A percentile compares a stretch with the other conserved stretches of the same genome.
These are phyloP conservation scores for Mycogone perniciosa DNA, from an alignment of 2,329 filamentous ascomycete species.

Conservation along the genomic window DNA sequence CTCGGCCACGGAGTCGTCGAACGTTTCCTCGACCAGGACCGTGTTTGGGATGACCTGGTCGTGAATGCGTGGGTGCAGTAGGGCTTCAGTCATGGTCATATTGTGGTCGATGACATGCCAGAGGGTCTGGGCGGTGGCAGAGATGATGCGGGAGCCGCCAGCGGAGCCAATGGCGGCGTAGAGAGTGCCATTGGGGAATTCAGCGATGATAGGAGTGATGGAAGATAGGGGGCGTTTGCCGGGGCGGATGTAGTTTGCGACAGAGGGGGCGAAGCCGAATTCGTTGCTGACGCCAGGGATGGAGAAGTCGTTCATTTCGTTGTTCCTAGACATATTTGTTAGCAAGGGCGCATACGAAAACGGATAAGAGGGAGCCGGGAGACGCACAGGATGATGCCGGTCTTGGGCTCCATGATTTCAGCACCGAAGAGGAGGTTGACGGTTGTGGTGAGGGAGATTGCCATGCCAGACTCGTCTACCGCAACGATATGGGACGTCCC, in stretches of 20 bases:
- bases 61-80: slow-evolving; percentile 64
- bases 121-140: slow-evolving; percentile 66
- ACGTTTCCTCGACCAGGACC: slow-evolving; percentile 61
- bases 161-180: slow-evolving; percentile 69
- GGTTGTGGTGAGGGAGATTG: slow-evolving; percentile 78
- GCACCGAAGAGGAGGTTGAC: slow-evolving; percentile 83
- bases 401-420: slow-evolving; percentile 69
- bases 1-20: slow-evolving; percentile 56
- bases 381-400: slow-evolving; percentile 67
- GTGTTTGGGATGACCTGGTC: slow-evolving; percentile 74
- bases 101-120: slow-evolving; percentile 64
- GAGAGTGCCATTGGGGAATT: slow-evolving; percentile 55
- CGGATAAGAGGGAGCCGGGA: slow-evolving; percentile 14
- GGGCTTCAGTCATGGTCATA: slow-evolving; percentile 53
- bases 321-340: slow-evolving; percentile 35
- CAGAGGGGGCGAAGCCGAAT: slow-evolving; percentile 77
- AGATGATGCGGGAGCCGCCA: slow-evolving; percentile 79
- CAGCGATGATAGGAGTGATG: slow-evolving; percentile 71
- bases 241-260: slow-evolving; percentile 73
- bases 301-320: slow-evolving; percentile 75
- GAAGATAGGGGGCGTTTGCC: slow-evolving; percentile 79
- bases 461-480: slow-evolving; percentile 65
- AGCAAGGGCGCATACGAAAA: background rate
- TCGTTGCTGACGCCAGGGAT: slow-evolving; percentile 71
- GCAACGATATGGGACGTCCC: slow-evolving; percentile 70